Evolutionary conservation across 129 eudicot genomes (phyloP).

Genomic region (Saussurea involucrata): DNA sequence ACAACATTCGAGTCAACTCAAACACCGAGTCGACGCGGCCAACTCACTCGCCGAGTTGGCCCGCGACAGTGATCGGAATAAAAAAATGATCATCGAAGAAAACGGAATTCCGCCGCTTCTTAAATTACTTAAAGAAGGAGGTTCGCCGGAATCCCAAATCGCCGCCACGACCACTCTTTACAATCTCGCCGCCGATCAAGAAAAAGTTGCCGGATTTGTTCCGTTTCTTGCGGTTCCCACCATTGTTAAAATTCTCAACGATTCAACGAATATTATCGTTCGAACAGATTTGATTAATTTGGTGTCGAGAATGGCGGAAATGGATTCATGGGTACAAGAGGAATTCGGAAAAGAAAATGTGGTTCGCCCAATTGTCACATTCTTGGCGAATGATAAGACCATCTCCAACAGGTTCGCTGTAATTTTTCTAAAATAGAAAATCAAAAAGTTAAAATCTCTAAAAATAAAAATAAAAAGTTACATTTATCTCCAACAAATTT

Average conservation of each 20-base stretch:
- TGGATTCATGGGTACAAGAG: constrained; percentile 43
- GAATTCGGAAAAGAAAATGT: constrained; percentile 76
- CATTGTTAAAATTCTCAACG: constrained; percentile 41
- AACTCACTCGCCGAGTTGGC: constrained; percentile 57
- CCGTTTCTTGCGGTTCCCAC: constrained; percentile 34
- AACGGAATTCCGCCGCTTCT: constrained; percentile 62
- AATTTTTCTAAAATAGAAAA: too few species aligned
- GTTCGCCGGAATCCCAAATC: constrained; percentile 50
- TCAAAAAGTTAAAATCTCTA: too few species aligned
- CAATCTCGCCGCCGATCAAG: constrained; percentile 42
- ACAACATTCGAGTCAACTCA: constrained; percentile 36
- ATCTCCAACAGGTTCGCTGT: too few species aligned
- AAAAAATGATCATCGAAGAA: constrained; percentile 69
- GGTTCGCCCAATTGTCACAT: constrained; percentile 49
- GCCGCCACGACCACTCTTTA: constrained; percentile 54
- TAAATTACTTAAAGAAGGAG: constrained; percentile 55
- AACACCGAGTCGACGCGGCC: constrained; percentile 60
- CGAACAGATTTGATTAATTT: constrained; percentile 46
- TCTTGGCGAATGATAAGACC: constrained; percentile 45
- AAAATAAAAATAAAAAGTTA: too few species aligned
- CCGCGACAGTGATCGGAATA: constrained; percentile 43
- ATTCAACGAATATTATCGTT: constrained; percentile 42
- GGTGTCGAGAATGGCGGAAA: constrained; percentile 59
- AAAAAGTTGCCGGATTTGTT: constrained; percentile 37
- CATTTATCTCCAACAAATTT: too few species aligned